Conservation (phyloP, 2,329 filamentous ascomycete genomes). For the Aspergillus pseudoterreus region DNA sequence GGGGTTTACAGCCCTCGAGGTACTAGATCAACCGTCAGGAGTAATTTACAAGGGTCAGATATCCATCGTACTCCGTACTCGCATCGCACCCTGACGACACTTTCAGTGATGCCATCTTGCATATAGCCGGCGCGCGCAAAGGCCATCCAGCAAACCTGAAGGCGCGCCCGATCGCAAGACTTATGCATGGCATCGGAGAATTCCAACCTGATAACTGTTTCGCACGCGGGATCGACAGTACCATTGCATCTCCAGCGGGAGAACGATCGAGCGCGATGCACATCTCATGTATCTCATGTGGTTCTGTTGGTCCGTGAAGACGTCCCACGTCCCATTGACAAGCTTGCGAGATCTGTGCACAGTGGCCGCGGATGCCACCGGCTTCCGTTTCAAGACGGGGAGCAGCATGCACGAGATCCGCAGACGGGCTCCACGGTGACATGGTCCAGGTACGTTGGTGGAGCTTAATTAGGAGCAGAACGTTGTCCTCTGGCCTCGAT, state of each 20-base stretch:
- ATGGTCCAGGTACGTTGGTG: too few relatives aligned
- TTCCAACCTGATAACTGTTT: background rate
- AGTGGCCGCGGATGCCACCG: background rate
- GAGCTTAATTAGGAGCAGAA: too few relatives aligned
- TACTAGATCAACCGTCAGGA: too few relatives aligned
- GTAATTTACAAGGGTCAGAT: too few relatives aligned
- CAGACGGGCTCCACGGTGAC: too few relatives aligned
- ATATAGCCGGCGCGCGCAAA: background rate
- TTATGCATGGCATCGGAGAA: constrained; percentile 1
- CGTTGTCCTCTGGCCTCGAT: too few relatives aligned
- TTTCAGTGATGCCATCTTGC: background rate
- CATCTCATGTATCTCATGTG: background rate
- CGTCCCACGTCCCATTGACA: background rate
- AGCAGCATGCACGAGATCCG: too few relatives aligned
- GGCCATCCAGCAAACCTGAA: background rate
- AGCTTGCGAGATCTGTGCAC: background rate
- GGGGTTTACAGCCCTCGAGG: too few relatives aligned
- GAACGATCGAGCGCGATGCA: background rate
- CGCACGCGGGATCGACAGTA: constrained; percentile 6
- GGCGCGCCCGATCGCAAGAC: background rate
- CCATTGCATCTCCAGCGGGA: background rate
- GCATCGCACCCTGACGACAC: too few relatives aligned
- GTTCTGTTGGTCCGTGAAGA: background rate
- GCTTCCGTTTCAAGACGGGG: background rate
- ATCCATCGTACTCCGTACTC: too few relatives aligned